Evolutionary conservation across 1,284 basidiomycete genomes (phyloP), one percentile per base, ranked within the genome.

Genomic region (Phenoliferia sp.): DNA sequence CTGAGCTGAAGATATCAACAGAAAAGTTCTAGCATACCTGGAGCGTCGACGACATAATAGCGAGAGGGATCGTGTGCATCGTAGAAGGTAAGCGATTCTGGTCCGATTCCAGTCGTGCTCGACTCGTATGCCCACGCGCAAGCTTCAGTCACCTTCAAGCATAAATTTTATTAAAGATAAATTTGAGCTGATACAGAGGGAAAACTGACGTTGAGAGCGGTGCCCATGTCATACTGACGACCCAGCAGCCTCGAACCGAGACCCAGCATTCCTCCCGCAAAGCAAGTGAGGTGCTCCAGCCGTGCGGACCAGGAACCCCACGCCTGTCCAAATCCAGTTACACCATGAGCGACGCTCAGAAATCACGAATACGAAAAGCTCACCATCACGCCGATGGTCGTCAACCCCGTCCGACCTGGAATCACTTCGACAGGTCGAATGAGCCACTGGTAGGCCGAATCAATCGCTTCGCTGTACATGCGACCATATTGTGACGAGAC

Each of bases 181-280:
- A 52, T 10, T 58, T 55, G 5, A 56, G 44, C 28, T 61, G 22
- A 2, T 52, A 31, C 29, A 54, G 29, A 33, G n/a, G 54, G 29
- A 39, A 5, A 70, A 62, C 62, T 59, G 59, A 61, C 72, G 55
- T 59, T 74, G 63, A 59, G 58, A 34, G 59, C 75, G 3, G 69
- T 78, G 0, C 72, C 75, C 71, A 84, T 72, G 72, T 85, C 84
- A 15, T 77, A 59, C 1, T 71, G 69, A 1, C 83, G 75, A 48
- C 78, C 69, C n/a, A 85, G 74, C 5, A 85, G 74, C 52, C 78
- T 78, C 19, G 82, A 76, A 9, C 84, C 84, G 35, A 85, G 78
- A 3, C 81, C 83, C 3, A 85, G 76, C 83, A 85, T 85, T 2
- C 78, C 84, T 7, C 84, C 84, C 1, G 81, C 81, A 70, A 84